A percentile compares a stretch with the other conserved stretches of the same genome.
These are phyloP conservation scores for Vicia villosa DNA, from an alignment of 306 rosid species.

Conservation along the genomic window DNA sequence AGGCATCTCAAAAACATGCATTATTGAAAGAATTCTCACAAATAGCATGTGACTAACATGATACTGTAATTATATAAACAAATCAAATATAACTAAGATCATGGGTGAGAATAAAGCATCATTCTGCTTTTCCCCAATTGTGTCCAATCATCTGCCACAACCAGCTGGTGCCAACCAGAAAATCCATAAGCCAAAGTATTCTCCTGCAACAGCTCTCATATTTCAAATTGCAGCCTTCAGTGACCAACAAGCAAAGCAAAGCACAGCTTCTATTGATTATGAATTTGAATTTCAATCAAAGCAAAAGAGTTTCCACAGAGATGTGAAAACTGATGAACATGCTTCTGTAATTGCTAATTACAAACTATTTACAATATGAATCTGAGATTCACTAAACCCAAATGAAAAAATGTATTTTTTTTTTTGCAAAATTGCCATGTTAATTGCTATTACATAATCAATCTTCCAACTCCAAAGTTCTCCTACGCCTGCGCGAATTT, in stretches of 20 bases:
- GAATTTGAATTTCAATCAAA: constrained; percentile 35
- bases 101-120: constrained; percentile 20
- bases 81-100: constrained; percentile 30
- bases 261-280: constrained; percentile 29
- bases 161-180: constrained; percentile 36
- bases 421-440: constrained; percentile 42
- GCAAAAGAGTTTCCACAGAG: constrained; percentile 4
- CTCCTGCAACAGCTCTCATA: constrained; percentile 16
- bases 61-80: constrained; percentile 4
- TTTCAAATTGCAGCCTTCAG: constrained; percentile 26
- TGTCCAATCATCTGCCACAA: constrained; percentile 7
- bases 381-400: constrained; percentile 16
- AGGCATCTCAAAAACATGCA: constrained; percentile 2
- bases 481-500: constrained; percentile 54
- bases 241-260: constrained; percentile 22
- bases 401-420: constrained; percentile 23
- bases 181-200: constrained; percentile 5
- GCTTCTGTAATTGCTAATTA: constrained; percentile 35
- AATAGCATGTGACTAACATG: background rate
- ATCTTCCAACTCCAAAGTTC: constrained; percentile 65
- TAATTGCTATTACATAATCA: constrained; percentile 26
- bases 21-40: constrained; percentile 31
- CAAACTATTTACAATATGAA: constrained; percentile 46
- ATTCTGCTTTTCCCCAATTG: constrained; percentile 29
- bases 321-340: constrained; percentile 24